Base-by-base conservation (phyloP, 495 filamentous ascomycete species). In the Mytilinidion resinicola region DNA sequence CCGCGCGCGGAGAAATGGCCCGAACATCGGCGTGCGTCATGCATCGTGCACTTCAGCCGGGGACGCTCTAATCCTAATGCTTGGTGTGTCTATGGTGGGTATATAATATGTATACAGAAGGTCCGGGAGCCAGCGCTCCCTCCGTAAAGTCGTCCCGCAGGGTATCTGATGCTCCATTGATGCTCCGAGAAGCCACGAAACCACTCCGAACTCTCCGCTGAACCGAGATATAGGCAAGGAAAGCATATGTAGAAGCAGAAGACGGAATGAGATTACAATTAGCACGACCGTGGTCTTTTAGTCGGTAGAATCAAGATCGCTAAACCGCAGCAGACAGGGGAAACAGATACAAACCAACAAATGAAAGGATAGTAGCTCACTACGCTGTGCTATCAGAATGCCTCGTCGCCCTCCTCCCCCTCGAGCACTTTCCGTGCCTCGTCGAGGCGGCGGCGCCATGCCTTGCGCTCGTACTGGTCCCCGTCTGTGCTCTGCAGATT, bases 391-490 rank as follows among this genome's bases (percentile, higher is more conserved):
- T 30, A 17, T 53, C 15, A 62, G 50, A 66, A 66, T 10, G 41
- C 30, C 20, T 54, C 36, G 14, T 62, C 59, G 3, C 37, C 25
- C 30, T 42, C 52, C 38, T 65, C 63, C 0, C 87, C 88, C 61
- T 91, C 88, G 42, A 96, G 70, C 2, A 84, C 79, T 42, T 84
- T 74, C 62, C 83, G 77, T 19, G 89, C 90, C 46, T 82, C 80
- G 63, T 95, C 89, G 51, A 96, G 74, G 62, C 85, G 76, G 59
- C 87, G 72, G 53, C 89, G 73, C 63, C 85, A 83, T 41, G 84
- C 71, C 56, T 82, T 74, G 34, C 79, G 82, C 52, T 86, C 83
- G 50, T 82, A 79, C 34, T 77, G 74, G 9, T 82, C 82, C 11
- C 80, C 77, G 4, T 76, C 76, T 9, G 75, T 79, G 56, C 84